These are phyloP conservation scores for Boletellus ananiceps DNA, from an alignment of 768 basidiomycete genomes.

Conservation along the genomic window DNA sequence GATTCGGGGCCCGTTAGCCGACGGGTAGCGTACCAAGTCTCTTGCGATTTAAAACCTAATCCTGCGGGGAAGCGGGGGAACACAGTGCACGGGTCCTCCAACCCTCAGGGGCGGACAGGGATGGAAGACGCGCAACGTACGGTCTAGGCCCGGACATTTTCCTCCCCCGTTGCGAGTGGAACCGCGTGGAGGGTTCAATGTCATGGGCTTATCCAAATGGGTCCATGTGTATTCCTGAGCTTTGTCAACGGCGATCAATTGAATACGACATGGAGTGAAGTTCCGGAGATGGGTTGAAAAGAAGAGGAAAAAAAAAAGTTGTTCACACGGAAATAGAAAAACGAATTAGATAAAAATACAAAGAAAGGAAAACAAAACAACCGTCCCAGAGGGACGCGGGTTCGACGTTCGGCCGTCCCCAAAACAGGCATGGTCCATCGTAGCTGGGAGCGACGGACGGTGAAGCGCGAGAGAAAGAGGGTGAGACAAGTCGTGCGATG, in stretches of 20 bases:
- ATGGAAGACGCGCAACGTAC: no score
- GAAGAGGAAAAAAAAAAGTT: constrained; percentile 5
- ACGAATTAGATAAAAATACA: constrained; percentile 7
- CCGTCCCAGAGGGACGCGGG: no score
- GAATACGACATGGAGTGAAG: constrained; percentile 29
- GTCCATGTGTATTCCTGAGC: constrained; percentile 28
- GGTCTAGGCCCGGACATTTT: no score
- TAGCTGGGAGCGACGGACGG: no score
- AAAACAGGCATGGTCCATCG: no score
- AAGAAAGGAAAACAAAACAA: constrained; percentile 4
- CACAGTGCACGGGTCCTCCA: not conserved
- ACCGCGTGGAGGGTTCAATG: constrained; percentile 19
- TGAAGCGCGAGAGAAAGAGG: no score
- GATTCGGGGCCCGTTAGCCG: constrained; percentile 42
- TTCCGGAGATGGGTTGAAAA: constrained; percentile 19
- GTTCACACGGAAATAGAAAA: constrained; percentile 16
- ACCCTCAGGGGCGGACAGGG: no score
- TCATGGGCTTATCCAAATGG: constrained; percentile 28
- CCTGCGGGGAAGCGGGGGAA: constrained; percentile 16
- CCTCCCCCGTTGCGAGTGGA: constrained; percentile 11
- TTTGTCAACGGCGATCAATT: constrained; percentile 34
- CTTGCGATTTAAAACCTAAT: constrained; percentile 1
- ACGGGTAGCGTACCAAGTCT: constrained; percentile 14
- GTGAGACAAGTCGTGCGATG: no score
- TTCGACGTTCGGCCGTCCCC: no score